These are phyloP conservation scores for Cadophora gregata DNA, from an alignment of 2,329 filamentous ascomycete species.

Conservation along the genomic window DNA sequence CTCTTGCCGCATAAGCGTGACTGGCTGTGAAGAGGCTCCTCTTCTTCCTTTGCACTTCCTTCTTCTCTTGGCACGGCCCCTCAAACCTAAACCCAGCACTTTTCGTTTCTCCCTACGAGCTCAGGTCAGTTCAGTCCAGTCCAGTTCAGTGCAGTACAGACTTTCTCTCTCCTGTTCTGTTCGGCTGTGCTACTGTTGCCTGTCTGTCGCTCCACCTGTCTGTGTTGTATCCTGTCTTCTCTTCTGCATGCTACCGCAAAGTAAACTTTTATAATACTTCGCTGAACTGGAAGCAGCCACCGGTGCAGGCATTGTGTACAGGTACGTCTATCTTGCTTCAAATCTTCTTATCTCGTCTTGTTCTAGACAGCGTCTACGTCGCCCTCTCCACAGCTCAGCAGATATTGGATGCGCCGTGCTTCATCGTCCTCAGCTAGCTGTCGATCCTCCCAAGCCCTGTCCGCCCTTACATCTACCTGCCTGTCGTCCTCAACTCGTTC, in stretches of 20 bases:
- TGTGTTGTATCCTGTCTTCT: constrained; percentile 11
- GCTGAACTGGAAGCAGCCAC: constrained; percentile 40
- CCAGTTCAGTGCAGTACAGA: neutral
- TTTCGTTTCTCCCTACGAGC: constrained; percentile 3
- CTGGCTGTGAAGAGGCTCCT: constrained; percentile 4
- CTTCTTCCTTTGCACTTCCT: neutral
- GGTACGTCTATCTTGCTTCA: constrained; percentile 33
- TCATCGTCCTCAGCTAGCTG: constrained; percentile 29
- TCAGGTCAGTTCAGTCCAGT: neutral
- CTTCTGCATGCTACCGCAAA: constrained; percentile 22
- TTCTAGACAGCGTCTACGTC: neutral
- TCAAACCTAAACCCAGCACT: constrained; percentile 1
- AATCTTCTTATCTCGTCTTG: constrained; percentile 3
- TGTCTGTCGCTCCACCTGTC: constrained; percentile 19
- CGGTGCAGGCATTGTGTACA: constrained; percentile 46
- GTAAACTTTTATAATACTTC: constrained; percentile 33
- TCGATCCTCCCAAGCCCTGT: constrained; percentile 26
- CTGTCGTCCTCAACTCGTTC: constrained; percentile 14
- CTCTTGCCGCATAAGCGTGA: constrained; percentile 9
- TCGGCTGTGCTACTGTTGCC: constrained; percentile 2
- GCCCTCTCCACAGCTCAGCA: constrained; percentile 16
- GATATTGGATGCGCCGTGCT: constrained; percentile 29
- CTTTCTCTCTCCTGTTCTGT: constrained; percentile 17
- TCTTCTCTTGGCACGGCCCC: constrained; percentile 17
- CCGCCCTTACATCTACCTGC: constrained; percentile 20